Base-by-base conservation (phyloP, 2,329 filamentous ascomycete species). In the Colletotrichum godetiae region DNA sequence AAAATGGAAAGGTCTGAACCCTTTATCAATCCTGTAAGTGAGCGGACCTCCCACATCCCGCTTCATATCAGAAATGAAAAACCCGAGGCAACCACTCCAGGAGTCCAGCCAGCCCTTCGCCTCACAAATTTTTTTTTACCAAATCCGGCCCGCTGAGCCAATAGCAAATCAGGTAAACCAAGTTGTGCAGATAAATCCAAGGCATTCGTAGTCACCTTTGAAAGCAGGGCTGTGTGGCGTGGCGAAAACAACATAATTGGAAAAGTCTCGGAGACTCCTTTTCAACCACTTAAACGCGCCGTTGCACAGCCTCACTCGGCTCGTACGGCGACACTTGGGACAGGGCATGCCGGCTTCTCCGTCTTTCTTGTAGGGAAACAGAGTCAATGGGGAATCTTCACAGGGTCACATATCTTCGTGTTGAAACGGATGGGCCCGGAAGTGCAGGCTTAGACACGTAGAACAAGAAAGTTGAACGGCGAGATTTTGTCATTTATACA, bases 261-360 rank as follows among this genome's bases (percentile, higher is more conserved):
- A 42, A 42, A 63, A 22, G 33, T 63, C 13, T 22, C 29, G 42
- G 19, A 49, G 19, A 53, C n/a, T 42, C 19, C 19, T 31, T n/a
- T 22, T 22, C 42, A 35, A 24, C 52, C 67, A 64, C 37, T 52
- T 29, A 31, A 22, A 60, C 24, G n/a, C 37, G 10, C 31, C n/a
- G 46, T 55, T 42, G 59, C 70, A 65, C 55, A 64, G 66, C 66
- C 66, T 64, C 66, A n/a, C 33, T 69, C 19, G 19, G 59, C 64
- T 61, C 56, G 35, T 27, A 68, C 37, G 68, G 19, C n/a, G 24
- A 49, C 8, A 53, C 35, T 55, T 42, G 37, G 37, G 13, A 42
- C 37, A 42, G 13, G 8, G 27, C 46, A 15, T 53, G 42, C 42
- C 66, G 33, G 59, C 33, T 19, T 69, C 33, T 35, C 70, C 59